Conservation (phyloP, 331 rosid genomes). For the Ulmus americana region DNA sequence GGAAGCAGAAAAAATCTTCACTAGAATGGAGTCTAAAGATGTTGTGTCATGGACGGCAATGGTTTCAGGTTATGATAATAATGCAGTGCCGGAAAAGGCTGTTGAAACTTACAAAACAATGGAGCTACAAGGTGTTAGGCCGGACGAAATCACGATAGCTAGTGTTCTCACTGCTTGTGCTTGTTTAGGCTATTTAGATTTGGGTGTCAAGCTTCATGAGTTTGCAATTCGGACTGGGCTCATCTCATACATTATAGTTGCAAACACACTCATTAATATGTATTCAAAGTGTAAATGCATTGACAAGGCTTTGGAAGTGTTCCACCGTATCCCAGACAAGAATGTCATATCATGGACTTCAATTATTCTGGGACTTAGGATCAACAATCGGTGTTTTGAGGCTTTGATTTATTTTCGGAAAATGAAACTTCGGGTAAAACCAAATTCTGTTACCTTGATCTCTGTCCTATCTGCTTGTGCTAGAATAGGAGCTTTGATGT, state of each 20-base stretch:
- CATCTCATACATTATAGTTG: constrained; percentile 50
- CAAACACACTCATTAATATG: constrained; percentile 75
- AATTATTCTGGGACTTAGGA: constrained; percentile 71
- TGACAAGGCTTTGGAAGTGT: constrained; percentile 72
- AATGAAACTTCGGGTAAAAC: constrained; percentile 56
- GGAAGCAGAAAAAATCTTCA: constrained; percentile 70
- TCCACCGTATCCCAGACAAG: constrained; percentile 51
- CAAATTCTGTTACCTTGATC: constrained; percentile 63
- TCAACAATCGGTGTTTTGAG: constrained; percentile 65
- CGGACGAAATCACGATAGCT: constrained; percentile 74
- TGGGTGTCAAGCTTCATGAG: constrained; percentile 73
- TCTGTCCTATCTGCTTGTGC: constrained; percentile 64
- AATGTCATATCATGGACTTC: constrained; percentile 79
- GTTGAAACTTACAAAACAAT: constrained; percentile 61
- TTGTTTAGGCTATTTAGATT: constrained; percentile 54
- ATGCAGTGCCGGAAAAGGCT: constrained; percentile 58
- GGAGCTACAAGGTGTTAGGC: constrained; percentile 56
- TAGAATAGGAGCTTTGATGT: constrained; percentile 71
- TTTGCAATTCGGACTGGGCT: constrained; percentile 56
- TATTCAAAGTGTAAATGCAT: constrained; percentile 70
- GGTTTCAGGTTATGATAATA: constrained; percentile 66
- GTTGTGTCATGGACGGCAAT: constrained; percentile 82
- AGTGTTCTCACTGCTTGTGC: constrained; percentile 72
- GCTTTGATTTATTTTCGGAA: constrained; percentile 61
- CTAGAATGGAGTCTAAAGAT: constrained; percentile 51